phyloP scores from a whole-genome alignment of 768 basidiomycete species.

The Lentinula detonsa region DNA sequence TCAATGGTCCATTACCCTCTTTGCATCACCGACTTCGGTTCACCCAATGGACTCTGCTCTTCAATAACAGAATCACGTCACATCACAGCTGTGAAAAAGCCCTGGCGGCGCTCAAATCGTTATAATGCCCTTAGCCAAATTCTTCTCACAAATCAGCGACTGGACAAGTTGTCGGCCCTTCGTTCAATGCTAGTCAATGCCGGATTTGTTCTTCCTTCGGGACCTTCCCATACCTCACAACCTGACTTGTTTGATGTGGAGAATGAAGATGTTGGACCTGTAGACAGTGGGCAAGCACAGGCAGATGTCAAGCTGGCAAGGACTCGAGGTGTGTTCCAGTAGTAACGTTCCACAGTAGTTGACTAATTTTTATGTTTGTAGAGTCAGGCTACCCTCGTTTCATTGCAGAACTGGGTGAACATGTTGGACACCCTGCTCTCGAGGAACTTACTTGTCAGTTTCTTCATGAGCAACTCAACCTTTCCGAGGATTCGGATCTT shows the following conservation, averaged over 20 bases:
- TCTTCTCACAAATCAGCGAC: constrained; percentile 7
- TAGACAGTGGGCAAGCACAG: constrained; percentile 1
- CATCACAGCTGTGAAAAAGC: constrained; percentile 13
- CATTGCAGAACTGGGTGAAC: no score
- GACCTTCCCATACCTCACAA: background rate
- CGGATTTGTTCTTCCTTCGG: background rate
- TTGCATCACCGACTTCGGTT: constrained; percentile 11
- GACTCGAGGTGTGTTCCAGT: constrained; percentile 1
- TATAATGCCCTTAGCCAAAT: constrained; percentile 11
- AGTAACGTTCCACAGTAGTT: no score
- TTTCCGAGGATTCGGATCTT: no score
- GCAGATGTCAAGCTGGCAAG: constrained; percentile 9
- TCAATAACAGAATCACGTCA: constrained; percentile 14
- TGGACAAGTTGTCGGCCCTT: constrained; percentile 7
- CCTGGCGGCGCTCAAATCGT: constrained; percentile 12
- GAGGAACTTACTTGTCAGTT: no score
- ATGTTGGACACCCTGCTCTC: no score
- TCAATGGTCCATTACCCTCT: constrained; percentile 13
- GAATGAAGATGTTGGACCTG: constrained; percentile 4
- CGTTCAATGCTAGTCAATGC: background rate
- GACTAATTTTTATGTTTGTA: no score
- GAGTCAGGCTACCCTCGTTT: no score
- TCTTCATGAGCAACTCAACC: no score
- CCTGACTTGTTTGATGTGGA: constrained; percentile 4
- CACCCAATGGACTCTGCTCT: constrained; percentile 17